Percentiles rank a stretch among this genome's conserved stretches.
These are phyloP conservation scores for Phytophthora megakarya DNA, from an alignment of 352 stramenopile genomes.

Conservation along the genomic window DNA sequence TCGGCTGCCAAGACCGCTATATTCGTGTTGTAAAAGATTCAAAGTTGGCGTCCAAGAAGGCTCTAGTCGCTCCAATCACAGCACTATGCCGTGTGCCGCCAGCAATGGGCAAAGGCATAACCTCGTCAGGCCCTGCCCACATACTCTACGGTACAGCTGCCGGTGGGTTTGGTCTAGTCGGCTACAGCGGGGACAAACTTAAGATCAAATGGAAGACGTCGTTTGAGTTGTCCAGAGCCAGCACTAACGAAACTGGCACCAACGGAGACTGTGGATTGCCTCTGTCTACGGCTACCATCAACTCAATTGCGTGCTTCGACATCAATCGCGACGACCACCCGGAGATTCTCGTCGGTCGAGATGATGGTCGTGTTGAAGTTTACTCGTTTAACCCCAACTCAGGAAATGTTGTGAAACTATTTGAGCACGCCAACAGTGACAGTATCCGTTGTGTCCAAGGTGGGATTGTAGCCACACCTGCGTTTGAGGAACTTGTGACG, in stretches of 20 bases:
- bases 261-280: conserved; percentile 20
- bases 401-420: conserved; percentile 65
- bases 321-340: conserved; percentile 80
- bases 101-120: conserved; percentile 22
- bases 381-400: conserved; percentile 57
- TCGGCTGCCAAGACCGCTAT: conserved; percentile 80
- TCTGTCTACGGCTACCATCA: conserved; percentile 54
- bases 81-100: conserved; percentile 46
- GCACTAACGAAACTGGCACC: conserved; percentile 4
- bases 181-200: conserved; percentile 76
- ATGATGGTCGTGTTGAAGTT: conserved; percentile 82
- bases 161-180: conserved; percentile 61
- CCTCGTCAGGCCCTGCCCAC: conserved; percentile 32
- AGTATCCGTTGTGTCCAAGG: conserved; percentile 78
- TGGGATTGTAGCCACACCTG: conserved; percentile 70
- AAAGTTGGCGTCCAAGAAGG: conserved; percentile 65
- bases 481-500: conserved; percentile 76
- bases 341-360: conserved; percentile 79
- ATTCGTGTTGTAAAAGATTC: conserved; percentile 68
- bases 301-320: conserved; percentile 79
- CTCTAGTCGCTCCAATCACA: conserved; percentile 53
- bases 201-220: conserved; percentile 76
- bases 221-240: conserved; percentile 24
- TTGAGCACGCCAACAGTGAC: conserved; percentile 70
- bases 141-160: conserved; percentile 75